Evolutionary conservation across 2,329 filamentous ascomycete genomes (phyloP), one percentile per base, ranked within the genome.

Genomic region (Coniochaeta sp.): DNA sequence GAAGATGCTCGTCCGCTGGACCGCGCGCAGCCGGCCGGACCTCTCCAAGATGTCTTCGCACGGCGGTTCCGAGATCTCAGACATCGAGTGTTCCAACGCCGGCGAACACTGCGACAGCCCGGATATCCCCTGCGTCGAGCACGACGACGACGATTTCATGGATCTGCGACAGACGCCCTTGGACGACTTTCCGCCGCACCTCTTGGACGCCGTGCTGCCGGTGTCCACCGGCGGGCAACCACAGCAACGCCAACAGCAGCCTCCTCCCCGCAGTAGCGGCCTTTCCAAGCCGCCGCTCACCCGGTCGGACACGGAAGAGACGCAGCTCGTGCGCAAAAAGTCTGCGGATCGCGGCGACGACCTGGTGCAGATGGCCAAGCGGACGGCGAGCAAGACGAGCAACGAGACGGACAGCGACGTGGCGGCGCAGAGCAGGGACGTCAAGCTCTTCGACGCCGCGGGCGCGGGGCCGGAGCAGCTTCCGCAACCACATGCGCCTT

Each of bases 1-100:
- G 28, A 73, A 73, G 26, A 68, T 78, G 60, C 63, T 83, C 34
- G 64, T 71, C 14, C 62, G 66, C 9, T 72, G 70, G 69, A 64
- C 62, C 17, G 62, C 63, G 2, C 64, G 61, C 22, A 62, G 55
- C 12, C 63, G 65, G 12, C 58, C 54, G 10, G 40, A 54, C 5
- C 44, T 58, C 12, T 40, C 44, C 47, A 28, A 26, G 34, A 30
- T 19, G 4, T 52, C 59, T 16, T 50, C 60, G 26, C 32, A 59
- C 3, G 59, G 32, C 2, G 59, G 32, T 1, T 61, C 60, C 3
- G 58, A 54, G 16, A 42, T 50, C 6, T 64, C 63, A 1, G 30
- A 56, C 5, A 24, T 52, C 14, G 60, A 66, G n/a, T 70, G 69
- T 60, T 67, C 66, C 2, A 64, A 68, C 19, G 54, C 59, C 0